Evolutionary conservation across 495 filamentous ascomycete genomes (phyloP), one percentile per base, ranked within the genome.

Genomic region (Talaromyces trachyspermus): DNA sequence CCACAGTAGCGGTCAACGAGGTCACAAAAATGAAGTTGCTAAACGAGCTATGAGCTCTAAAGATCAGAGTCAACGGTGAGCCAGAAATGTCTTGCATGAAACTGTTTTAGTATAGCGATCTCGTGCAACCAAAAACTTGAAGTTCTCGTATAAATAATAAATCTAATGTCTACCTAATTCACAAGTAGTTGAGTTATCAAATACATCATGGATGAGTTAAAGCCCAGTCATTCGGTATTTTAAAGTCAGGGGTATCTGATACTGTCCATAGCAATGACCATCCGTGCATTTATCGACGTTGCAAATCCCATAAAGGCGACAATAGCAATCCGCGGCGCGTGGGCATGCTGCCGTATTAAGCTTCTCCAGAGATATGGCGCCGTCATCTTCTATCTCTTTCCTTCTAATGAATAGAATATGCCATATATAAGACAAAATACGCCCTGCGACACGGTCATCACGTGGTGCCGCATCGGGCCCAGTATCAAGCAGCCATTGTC

Each of bases 371-470:
- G 73, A 61, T 23, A 75, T 57, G 14, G 62, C 64, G 2, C 51
- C 54, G 41, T 51, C 40, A 6, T 39, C 45, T 24, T 24, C 47
- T 3, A 35, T 24, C 24, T 48, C 41, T 49, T 48, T 25, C 37
- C 23, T 4, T 70, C 66, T 71, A 29, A 78, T 52, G 48, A 71
- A 71, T 26, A 72, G 19, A 33, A 70, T 66, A 52, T 72, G 68
- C 68, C 66, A 72, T 54, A 56, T 2, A 49, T 71, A 72, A 3
- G 65, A 68, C 42, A 72, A 10, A 30, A 72, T 62, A 18, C 66
- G 53, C 2, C 68, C 68, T 11, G 68, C 60, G 25, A 66, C 54
- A 14, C 51, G 53, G 36, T 71, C 69, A 55, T 71, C 64, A 19
- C 43, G 38, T 12, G 63, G 66, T 36, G 68, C 66, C 22, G 53